Percentiles rank a stretch among this genome's conserved stretches.
Conservation (phyloP, 257 asterid species). For the Lycium barbarum region DNA sequence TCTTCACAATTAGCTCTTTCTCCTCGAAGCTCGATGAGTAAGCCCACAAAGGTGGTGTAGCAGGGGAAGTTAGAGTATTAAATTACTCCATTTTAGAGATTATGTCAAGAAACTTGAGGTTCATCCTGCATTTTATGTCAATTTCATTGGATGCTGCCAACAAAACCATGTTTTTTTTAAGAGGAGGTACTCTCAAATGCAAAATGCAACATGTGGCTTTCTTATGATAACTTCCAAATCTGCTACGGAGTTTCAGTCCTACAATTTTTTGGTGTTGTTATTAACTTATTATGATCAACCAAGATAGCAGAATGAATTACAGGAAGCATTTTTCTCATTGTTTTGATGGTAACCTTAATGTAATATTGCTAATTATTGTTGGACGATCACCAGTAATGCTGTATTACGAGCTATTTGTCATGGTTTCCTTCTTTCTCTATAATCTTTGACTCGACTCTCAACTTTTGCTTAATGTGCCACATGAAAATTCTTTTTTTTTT, state of each 20-base stretch:
- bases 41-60: not conserved
- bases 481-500: not conserved
- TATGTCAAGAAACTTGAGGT: slow-evolving; percentile 12
- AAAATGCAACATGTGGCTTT: not conserved
- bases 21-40: not conserved
- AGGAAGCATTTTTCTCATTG: not conserved
- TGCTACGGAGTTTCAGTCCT: not conserved
- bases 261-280: not conserved
- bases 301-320: not conserved
- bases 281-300: not conserved
- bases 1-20: no score
- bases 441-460: not conserved
- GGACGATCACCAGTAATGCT: not conserved
- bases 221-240: not conserved
- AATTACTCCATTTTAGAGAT: not conserved
- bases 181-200: not conserved
- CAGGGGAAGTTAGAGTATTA: not conserved
- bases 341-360: not conserved
- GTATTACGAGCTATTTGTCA: not conserved
- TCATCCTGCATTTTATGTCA: not conserved
- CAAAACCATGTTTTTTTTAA: not conserved
- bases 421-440: not conserved
- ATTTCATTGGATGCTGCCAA: not conserved
- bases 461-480: not conserved
- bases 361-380: not conserved